These are phyloP conservation scores for Diaporthe ilicicola DNA, from an alignment of 2,329 filamentous ascomycete species.

Conservation along the genomic window DNA sequence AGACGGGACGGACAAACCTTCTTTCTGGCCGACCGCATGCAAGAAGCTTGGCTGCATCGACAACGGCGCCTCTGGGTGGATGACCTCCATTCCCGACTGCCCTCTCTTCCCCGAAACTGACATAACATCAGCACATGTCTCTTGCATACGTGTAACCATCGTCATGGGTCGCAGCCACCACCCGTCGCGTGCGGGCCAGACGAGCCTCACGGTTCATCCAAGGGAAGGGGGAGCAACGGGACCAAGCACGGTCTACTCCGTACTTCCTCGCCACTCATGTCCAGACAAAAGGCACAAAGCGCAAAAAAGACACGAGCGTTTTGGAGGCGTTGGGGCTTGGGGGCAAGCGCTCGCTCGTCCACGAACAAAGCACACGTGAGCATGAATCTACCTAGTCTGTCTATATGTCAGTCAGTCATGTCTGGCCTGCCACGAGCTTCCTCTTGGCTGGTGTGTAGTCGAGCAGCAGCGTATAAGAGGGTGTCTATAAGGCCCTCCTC, in stretches of 20 bases:
- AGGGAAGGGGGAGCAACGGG: neutral
- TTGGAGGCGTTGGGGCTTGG: neutral
- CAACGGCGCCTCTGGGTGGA: neutral
- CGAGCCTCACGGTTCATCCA: neutral
- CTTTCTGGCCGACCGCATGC: constrained; percentile 8
- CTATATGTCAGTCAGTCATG: neutral
- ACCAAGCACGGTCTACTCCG: constrained; percentile 2
- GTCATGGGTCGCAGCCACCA: neutral
- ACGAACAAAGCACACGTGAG: constrained; percentile 20
- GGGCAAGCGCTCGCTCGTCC: constrained; percentile 1
- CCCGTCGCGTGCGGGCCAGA: neutral
- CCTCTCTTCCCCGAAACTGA: neutral
- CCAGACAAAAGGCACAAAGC: neutral
- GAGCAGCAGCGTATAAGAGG: constrained; percentile 4
- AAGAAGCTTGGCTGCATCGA: constrained; percentile 16
- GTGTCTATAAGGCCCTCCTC: neutral
- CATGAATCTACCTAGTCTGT: neutral
- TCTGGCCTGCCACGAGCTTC: neutral
- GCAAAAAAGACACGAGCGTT: constrained; percentile 7
- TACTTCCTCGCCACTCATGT: neutral
- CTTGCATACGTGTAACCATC: constrained; percentile 4
- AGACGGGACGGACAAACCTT: constrained; percentile 2
- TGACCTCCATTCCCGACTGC: neutral
- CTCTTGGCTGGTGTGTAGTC: neutral
- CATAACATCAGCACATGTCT: neutral